Base-by-base conservation (phyloP, 2,329 filamentous ascomycete genomes). In the Endothia cerciana region DNA sequence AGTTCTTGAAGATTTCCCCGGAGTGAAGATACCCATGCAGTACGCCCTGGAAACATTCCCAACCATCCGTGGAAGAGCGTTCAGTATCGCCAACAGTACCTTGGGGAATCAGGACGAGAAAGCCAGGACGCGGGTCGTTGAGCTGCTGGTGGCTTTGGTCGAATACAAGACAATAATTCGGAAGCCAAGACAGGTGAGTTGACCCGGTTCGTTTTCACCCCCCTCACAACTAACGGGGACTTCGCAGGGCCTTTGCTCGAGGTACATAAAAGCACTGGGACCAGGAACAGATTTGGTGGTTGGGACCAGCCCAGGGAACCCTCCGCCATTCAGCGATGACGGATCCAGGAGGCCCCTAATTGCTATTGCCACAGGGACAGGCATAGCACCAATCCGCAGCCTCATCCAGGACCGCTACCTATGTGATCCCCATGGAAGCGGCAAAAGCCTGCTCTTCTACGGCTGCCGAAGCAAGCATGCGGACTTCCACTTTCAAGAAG, bases 91-190 rank as follows among this genome's bases (percentile, higher is more conserved):
- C 41, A 95, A 91, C 69, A 90, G 91, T 7, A 56, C 40, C 6
- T n/a, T 25, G 1, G 40, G 15, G 17, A 49, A 68, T 41, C 47
- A 63, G 33, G 55, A 38, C 19, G 13, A 28, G 17, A 61, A 53
- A 36, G 57, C 30, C 6, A 19, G 53, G 38, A 40, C 45, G 17
- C 49, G 41, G 30, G 53, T 62, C 0, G 80, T 96, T 28, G 89
- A 97, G 63, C 82, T 97, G 3, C 80, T 97, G 3, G 86, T 94
- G 51, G 94, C 95, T 0, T 89, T 98, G 64, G 94, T 99, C 67
- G 93, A 94, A 74, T 98, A 97, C 77, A 88, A 89, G 69, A 97
- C 94, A 0, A 88, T 97, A 36, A 91, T 97, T 67, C 92, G 91
- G 73, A 90, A 91, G 68, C 89, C 91, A 3, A 87, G 95, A 22